Conservation (phyloP, 2,329 filamentous ascomycete species). For the Grosmannia huntii region DNA sequence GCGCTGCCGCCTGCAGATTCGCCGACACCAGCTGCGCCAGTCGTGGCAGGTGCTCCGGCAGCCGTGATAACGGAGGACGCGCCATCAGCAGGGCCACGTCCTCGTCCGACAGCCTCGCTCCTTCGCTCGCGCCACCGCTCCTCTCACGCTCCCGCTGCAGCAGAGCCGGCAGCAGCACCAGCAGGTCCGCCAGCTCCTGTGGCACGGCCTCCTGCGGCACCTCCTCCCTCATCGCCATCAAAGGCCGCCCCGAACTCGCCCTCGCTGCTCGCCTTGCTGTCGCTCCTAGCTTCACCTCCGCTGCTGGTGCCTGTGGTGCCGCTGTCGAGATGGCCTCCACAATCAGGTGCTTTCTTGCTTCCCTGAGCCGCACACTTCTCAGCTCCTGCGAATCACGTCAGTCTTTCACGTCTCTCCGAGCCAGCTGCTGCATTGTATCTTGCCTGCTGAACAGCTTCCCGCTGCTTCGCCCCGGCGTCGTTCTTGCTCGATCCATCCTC, state of each 20-base stretch:
- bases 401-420: not conserved
- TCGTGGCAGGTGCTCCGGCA: conserved; percentile 33
- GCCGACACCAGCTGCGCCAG: conserved; percentile 35
- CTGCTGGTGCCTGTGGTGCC: conserved; percentile 12
- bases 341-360: conserved; percentile 38
- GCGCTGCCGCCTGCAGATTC: conserved; percentile 35
- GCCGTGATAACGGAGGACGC: conserved; percentile 33
- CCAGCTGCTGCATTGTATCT: conserved; percentile 3
- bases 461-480: conserved; percentile 35
- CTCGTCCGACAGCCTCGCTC: conserved; percentile 19
- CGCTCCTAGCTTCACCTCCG: conserved; percentile 5
- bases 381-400: conserved; percentile 29
- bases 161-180: conserved; percentile 40
- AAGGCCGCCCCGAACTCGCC: conserved; percentile 5
- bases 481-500: conserved; percentile 36
- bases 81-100: conserved; percentile 32
- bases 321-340: conserved; percentile 34
- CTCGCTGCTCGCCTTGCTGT: not conserved
- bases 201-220: conserved; percentile 14
- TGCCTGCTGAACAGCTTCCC: conserved; percentile 37
- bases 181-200: conserved; percentile 32
- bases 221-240: conserved; percentile 7
- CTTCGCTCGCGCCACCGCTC: not conserved
- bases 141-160: conserved; percentile 20
- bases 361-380: conserved; percentile 31